phyloP scores from a whole-genome alignment of 176 grass and related monocot genomes.

The Saccharum officinarum region DNA sequence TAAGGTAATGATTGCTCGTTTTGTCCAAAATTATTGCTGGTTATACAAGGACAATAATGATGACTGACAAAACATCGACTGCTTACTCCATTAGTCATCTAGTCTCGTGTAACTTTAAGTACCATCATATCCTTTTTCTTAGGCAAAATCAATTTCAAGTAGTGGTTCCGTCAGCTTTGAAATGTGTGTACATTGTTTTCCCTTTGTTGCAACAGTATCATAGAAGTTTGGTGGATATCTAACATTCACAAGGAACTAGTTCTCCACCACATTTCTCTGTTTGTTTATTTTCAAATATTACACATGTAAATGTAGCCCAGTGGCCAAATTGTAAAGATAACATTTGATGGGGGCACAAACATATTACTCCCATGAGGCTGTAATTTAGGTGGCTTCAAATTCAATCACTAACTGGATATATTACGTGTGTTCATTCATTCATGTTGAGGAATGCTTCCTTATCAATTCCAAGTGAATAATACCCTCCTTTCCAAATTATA shows the following conservation, averaged over 20 bases:
- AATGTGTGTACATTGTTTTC: background rate
- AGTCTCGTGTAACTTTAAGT: background rate
- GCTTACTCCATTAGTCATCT: background rate
- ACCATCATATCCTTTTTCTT: background rate
- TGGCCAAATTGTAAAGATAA: background rate
- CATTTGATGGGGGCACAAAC: background rate
- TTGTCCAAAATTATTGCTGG: background rate
- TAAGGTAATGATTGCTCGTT: constrained; percentile 60
- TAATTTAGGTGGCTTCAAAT: background rate
- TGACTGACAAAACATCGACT: background rate
- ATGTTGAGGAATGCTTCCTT: background rate
- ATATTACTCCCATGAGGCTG: background rate
- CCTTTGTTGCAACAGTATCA: background rate
- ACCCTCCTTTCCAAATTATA: no score
- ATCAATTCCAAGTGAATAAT: background rate
- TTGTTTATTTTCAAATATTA: background rate
- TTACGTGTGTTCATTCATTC: background rate
- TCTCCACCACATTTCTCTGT: background rate
- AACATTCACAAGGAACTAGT: constrained; percentile 4
- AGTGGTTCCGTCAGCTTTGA: constrained; percentile 2
- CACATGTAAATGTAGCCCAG: background rate
- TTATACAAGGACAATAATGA: background rate
- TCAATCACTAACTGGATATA: background rate
- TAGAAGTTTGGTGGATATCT: constrained; percentile 11
- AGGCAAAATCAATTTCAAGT: background rate